These are phyloP conservation scores for Colletotrichum cereale DNA, from an alignment of 2,329 filamentous ascomycete species.

Conservation along the genomic window DNA sequence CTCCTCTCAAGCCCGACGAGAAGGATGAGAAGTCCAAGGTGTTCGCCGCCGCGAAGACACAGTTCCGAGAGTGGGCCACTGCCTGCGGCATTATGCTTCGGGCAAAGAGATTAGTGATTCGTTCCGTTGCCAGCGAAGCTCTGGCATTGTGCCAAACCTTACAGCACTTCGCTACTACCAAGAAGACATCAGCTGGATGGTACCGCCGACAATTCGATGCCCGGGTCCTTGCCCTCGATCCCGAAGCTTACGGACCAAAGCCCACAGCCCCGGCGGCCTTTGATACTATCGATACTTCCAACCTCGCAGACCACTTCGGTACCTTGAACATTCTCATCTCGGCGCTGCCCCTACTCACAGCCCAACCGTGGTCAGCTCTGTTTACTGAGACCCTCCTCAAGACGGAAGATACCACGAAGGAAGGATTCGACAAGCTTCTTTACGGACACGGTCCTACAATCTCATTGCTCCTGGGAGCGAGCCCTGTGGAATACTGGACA, in stretches of 20 bases:
- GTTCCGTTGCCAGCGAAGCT: conserved; percentile 62
- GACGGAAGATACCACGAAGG: conserved; percentile 44
- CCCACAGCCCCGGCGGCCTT: conserved; percentile 58
- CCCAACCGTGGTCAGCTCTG: conserved; percentile 58
- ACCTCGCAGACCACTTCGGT: conserved; percentile 56
- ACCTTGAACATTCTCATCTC: conserved; percentile 56
- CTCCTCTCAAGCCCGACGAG: conserved; percentile 51
- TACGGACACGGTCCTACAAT: conserved; percentile 61
- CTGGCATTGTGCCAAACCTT: conserved; percentile 66
- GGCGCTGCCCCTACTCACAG: conserved; percentile 60
- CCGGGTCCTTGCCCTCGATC: conserved; percentile 57
- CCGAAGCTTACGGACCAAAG: conserved; percentile 52
- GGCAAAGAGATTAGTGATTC: conserved; percentile 51
- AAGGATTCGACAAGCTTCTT: conserved; percentile 57
- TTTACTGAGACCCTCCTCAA: conserved; percentile 50
- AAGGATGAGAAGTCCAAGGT: conserved; percentile 43
- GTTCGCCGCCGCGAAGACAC: conserved; percentile 53
- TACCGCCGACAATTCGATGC: conserved; percentile 58
- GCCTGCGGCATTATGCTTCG: conserved; percentile 51
- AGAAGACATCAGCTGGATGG: conserved; percentile 52
- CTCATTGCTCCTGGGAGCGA: conserved; percentile 64
- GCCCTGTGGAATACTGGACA: conserved; percentile 63
- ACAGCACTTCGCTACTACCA: conserved; percentile 52
- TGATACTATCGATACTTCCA: conserved; percentile 68
- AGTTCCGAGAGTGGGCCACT: conserved; percentile 61